A percentile compares a stretch with the other conserved stretches of the same genome.
These are phyloP conservation scores for Beauveria sp. DNA, from an alignment of 2,329 filamentous ascomycete species.

Conservation along the genomic window DNA sequence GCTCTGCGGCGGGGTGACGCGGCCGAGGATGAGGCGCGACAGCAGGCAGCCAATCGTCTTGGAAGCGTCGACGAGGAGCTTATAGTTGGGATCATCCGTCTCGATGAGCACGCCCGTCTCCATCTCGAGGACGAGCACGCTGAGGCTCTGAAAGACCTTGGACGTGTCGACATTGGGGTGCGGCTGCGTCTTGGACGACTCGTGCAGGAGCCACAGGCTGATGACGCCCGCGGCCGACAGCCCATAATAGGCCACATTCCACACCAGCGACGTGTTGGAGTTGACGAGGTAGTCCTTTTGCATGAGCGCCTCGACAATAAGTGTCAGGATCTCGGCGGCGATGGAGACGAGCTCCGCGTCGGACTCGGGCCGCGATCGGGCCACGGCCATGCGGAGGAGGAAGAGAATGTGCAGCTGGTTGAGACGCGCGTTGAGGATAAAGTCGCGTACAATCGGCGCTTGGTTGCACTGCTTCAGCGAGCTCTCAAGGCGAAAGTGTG, in stretches of 20 bases:
- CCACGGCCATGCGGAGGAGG: constrained; percentile 10
- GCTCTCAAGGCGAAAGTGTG: constrained; percentile 8
- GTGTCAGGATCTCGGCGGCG: constrained; percentile 1
- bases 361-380: background rate
- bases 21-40: constrained; percentile 1
- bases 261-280: constrained; percentile 12
- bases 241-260: constrained; percentile 16
- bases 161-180: constrained; percentile 1
- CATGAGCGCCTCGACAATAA: constrained; percentile 11
- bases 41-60: constrained; percentile 14
- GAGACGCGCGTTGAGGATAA: constrained; percentile 8
- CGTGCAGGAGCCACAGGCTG: constrained; percentile 13
- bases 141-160: constrained; percentile 15
- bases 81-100: constrained; percentile 17
- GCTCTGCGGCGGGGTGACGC: background rate
- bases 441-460: constrained; percentile 1
- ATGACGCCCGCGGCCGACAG: constrained; percentile 16
- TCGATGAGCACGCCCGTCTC: constrained; percentile 14
- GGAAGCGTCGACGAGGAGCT: constrained; percentile 15
- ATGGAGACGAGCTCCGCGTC: constrained; percentile 10
- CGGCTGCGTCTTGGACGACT: constrained; percentile 8
- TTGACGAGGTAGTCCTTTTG: constrained; percentile 12
- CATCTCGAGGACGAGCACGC: constrained; percentile 16
- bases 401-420: constrained; percentile 11
- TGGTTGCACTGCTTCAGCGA: constrained; percentile 9